Conservation (phyloP, 192 early-diverging fungal genomes). For the Geranomyces variabilis region DNA sequence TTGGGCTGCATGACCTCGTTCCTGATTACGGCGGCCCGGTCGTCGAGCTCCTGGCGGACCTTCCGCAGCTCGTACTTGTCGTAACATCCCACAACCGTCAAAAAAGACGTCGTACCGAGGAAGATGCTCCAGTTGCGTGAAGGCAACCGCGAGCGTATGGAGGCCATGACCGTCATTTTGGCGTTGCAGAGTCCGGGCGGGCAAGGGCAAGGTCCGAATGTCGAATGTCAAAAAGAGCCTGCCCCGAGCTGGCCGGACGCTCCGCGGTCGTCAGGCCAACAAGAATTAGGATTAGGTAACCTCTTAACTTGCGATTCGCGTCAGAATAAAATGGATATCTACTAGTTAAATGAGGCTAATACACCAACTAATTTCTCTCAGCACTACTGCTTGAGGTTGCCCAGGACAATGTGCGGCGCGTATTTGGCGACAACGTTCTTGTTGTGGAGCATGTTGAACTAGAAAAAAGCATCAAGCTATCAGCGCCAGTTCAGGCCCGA, state of each 20-base stretch:
- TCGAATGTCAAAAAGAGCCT: too few species aligned
- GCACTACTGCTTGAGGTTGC: constrained; percentile 44
- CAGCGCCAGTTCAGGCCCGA: not conserved
- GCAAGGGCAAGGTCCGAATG: too few species aligned
- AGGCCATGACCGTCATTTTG: constrained; percentile 20
- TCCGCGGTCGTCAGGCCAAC: too few species aligned
- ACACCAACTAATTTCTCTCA: too few species aligned
- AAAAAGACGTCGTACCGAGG: constrained; percentile 3
- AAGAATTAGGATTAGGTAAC: too few species aligned
- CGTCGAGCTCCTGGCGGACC: constrained; percentile 20
- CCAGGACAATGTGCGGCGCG: constrained; percentile 58
- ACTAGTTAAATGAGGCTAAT: too few species aligned
- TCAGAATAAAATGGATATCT: too few species aligned
- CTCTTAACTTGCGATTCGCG: too few species aligned
- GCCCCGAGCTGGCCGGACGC: too few species aligned
- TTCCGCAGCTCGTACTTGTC: constrained; percentile 30
- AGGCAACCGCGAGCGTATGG: constrained; percentile 14
- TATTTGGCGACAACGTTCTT: constrained; percentile 74
- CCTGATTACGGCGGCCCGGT: constrained; percentile 16
- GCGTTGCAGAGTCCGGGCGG: too few species aligned
- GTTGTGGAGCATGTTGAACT: constrained; percentile 81
- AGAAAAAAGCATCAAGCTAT: not conserved
- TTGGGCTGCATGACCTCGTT: constrained; percentile 14
- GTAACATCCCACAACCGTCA: constrained; percentile 23
- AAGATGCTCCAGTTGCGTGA: constrained; percentile 43